Conservation (phyloP, 2,329 filamentous ascomycete genomes). For the Cytospora schulzeri region DNA sequence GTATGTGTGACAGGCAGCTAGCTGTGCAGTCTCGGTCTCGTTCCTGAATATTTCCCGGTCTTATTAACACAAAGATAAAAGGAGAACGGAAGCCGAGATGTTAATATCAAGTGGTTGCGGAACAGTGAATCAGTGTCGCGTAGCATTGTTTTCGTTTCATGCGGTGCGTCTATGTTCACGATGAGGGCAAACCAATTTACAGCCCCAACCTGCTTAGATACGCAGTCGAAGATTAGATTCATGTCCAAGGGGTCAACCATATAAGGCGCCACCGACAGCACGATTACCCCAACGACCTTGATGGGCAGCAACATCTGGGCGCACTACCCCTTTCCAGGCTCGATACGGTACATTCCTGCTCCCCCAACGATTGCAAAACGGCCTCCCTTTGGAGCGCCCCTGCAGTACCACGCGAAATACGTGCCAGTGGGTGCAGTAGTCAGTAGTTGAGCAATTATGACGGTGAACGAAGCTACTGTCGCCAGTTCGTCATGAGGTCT, state of each 20-base stretch:
- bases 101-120: conserved; percentile 5
- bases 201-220: neutral
- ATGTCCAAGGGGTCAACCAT: neutral
- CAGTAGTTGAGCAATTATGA: too few relatives aligned
- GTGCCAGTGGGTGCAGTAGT: neutral
- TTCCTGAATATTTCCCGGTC: neutral
- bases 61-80: neutral
- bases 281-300: neutral
- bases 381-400: too few relatives aligned
- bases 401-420: neutral
- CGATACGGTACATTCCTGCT: neutral
- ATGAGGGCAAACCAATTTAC: neutral
- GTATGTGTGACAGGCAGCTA: neutral
- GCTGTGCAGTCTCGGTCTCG: neutral
- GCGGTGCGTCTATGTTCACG: neutral
- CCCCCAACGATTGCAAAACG: neutral
- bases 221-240: neutral
- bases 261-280: neutral
- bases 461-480: neutral
- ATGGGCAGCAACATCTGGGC: neutral
- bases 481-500: neutral
- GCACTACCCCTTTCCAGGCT: neutral
- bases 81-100: too few relatives aligned
- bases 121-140: conserved; percentile 18
- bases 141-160: conserved; percentile 23